Percentiles rank a stretch among this genome's conserved stretches.
phyloP scores from a whole-genome alignment of 2,329 filamentous ascomycete species.

The Ophiostoma himal-ulmi region DNA sequence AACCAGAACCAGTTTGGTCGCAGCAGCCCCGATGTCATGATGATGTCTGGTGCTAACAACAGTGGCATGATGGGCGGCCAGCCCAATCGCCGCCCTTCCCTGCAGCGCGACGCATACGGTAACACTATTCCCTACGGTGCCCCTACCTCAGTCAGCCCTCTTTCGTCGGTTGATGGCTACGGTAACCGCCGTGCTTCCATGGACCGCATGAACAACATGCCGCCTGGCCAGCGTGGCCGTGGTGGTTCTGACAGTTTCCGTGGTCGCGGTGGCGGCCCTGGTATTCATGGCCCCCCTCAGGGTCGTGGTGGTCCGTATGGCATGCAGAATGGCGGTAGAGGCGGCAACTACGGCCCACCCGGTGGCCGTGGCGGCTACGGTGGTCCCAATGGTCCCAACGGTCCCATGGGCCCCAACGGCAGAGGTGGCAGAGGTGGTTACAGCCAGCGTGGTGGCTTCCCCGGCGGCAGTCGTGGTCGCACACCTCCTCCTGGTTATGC shows the following conservation, averaged over 20 bases:
- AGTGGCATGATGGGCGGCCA: slow-evolving; percentile 30
- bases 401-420: not conserved
- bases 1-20: slow-evolving; percentile 33
- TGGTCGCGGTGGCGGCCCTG: slow-evolving; percentile 41
- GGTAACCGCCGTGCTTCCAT: slow-evolving; percentile 43
- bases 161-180: slow-evolving; percentile 42
- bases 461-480: slow-evolving; percentile 29
- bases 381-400: not conserved
- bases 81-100: slow-evolving; percentile 32
- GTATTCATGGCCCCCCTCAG: slow-evolving; percentile 37
- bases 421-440: slow-evolving; percentile 13
- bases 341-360: slow-evolving; percentile 28
- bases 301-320: slow-evolving; percentile 33
- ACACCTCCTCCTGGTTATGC: slow-evolving; percentile 43
- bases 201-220: slow-evolving; percentile 39
- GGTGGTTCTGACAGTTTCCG: slow-evolving; percentile 49
- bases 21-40: slow-evolving; percentile 16
- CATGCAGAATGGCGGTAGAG: slow-evolving; percentile 29
- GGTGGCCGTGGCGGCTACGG: slow-evolving; percentile 36
- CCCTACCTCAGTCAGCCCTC: slow-evolving; percentile 40
- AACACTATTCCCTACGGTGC: slow-evolving; percentile 48
- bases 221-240: slow-evolving; percentile 14
- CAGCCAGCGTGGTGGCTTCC: slow-evolving; percentile 1
- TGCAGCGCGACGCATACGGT: slow-evolving; percentile 57
- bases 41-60: slow-evolving; percentile 30